Evolutionary conservation across 2,329 filamentous ascomycete genomes (phyloP), one percentile per base, ranked within the genome.

Genomic region (Leptographium lundbergii): DNA sequence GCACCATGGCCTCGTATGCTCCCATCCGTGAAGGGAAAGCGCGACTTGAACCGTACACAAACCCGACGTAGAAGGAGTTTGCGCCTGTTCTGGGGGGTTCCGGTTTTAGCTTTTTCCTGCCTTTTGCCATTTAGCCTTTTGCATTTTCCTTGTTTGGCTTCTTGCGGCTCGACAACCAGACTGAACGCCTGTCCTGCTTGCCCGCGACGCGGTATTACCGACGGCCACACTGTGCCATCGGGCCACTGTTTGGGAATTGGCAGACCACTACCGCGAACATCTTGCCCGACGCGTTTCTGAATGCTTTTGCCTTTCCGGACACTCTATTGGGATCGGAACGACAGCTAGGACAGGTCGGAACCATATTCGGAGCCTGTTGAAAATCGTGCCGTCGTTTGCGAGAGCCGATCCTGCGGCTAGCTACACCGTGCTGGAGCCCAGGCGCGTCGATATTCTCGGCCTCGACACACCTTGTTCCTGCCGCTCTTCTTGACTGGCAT

Each of bases 41-140:
- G 59, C 61, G 59, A 60, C 55, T 51, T 52, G 34, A 52, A 29
- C 53, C 13, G 22, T 47, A 56, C 47, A 52, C 56, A 60, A 55
- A 55, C 25, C 51, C 27, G 42, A n/a, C 42, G 54, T 6, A 24
- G 32, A 36, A 27, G 52, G 50, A 29, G 39, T 19, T 48, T 48
- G 53, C 52, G 34, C 57, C 25, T 52, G 19, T 42, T 13, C 2
- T 47, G 3, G 6, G 9, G 17, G n/a, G 22, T 13, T 29, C 3
- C 36, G 17, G 11, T n/a, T 22, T 29, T 10, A 25, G 17, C 19
- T 13, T 25, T 19, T 42, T n/a, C n/a, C n/a, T n/a, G n/a, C n/a
- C n/a, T n/a, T n/a, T n/a, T n/a, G n/a, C 1, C n/a, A 25, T 36
- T 48, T 48, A 47, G 25, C 29, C 13, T 7, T 53, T 53, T 53